Evolutionary conservation across 495 filamentous ascomycete genomes (phyloP).

Genomic region (Penicillium macrosclerotiorum): DNA sequence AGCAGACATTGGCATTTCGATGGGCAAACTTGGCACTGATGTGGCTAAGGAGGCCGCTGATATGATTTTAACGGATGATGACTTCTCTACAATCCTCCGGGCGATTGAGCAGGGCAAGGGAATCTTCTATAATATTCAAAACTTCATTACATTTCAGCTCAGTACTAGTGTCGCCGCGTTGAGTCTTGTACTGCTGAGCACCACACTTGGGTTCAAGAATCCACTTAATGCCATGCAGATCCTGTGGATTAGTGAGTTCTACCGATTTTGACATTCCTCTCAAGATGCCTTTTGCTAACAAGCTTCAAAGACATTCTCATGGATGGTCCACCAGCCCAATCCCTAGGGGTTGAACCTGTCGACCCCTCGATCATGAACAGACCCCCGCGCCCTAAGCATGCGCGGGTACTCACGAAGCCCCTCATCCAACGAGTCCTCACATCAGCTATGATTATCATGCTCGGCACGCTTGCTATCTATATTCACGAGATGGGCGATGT

Average conservation of each 20-base stretch:
- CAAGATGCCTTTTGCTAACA: constrained; percentile 23
- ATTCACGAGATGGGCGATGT: constrained; percentile 80
- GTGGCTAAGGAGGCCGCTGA: constrained; percentile 99
- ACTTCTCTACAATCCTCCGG: constrained; percentile 93
- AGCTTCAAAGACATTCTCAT: constrained; percentile 83
- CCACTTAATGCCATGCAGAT: constrained; percentile 99
- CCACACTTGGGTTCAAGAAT: constrained; percentile 86
- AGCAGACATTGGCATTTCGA: constrained; percentile 96
- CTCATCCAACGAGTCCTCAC: constrained; percentile 82
- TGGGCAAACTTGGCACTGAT: constrained; percentile 93
- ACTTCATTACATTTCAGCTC: constrained; percentile 97
- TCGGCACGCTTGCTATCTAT: constrained; percentile 88
- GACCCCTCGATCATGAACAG: constrained; percentile 92
- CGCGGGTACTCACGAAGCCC: constrained; percentile 79
- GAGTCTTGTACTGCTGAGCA: constrained; percentile 86
- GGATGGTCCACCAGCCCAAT: constrained; percentile 97
- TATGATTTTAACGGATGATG: constrained; percentile 98
- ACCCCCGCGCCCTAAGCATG: constrained; percentile 79
- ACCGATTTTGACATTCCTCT: not conserved
- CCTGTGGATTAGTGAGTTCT: constrained; percentile 90
- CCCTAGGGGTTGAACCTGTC: constrained; percentile 92
- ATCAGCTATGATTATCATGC: constrained; percentile 85
- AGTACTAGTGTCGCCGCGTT: constrained; percentile 95
- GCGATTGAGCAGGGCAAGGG: constrained; percentile 99
- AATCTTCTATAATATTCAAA: constrained; percentile 99